Evolutionary conservation across 2,329 filamentous ascomycete genomes (phyloP).

Genomic region (Nemania bipapillata): DNA sequence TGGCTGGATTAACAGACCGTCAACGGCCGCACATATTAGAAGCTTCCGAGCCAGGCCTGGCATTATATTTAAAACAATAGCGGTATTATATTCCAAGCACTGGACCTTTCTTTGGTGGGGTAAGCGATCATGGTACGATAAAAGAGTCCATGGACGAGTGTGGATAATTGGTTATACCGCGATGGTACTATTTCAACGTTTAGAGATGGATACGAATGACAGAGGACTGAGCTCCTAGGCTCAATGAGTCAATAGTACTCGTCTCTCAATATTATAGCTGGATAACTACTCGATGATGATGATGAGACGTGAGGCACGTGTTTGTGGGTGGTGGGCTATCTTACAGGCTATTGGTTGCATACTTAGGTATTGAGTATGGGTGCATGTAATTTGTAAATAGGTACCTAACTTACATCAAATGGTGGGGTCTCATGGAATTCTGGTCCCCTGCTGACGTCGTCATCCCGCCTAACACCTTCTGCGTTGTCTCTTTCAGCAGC

Average conservation of each 20-base stretch:
- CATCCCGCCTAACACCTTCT: slow-evolving; percentile 19
- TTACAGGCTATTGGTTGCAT: neutral
- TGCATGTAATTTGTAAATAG: neutral
- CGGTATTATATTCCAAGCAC: slow-evolving; percentile 29
- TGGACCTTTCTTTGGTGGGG: slow-evolving; percentile 2
- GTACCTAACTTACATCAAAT: neutral
- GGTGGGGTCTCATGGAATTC: slow-evolving; percentile 33
- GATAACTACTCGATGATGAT: neutral
- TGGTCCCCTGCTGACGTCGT: slow-evolving; percentile 38
- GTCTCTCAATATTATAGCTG: neutral
- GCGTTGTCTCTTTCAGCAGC: slow-evolving; percentile 17
- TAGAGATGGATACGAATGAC: neutral
- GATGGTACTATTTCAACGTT: neutral
- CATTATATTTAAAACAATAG: slow-evolving; percentile 57
- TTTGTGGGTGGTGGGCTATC: neutral
- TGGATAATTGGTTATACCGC: neutral
- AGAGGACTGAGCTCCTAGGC: neutral
- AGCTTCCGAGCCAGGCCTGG: slow-evolving; percentile 82
- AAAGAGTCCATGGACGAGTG: neutral
- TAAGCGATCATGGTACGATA: slow-evolving; percentile 16
- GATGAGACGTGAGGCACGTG: neutral
- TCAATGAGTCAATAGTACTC: neutral
- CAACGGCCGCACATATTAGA: slow-evolving; percentile 80
- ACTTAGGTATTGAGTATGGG: neutral
- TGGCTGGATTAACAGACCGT: slow-evolving; percentile 84